These are phyloP conservation scores for Kregervanrija delftensis DNA, from an alignment of 805 yeast genomes.

Conservation along the genomic window DNA sequence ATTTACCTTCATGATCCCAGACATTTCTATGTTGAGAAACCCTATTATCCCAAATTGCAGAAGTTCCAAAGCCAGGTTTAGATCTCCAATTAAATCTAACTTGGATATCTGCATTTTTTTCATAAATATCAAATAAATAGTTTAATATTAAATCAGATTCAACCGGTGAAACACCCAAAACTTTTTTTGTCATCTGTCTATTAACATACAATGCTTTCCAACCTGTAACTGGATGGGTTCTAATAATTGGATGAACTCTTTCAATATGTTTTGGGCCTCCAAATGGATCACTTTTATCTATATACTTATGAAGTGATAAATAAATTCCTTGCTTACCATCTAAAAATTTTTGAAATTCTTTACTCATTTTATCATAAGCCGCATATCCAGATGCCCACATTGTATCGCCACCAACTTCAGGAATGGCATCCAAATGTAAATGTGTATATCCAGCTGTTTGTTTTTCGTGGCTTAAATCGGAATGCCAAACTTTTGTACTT, in stretches of 20 bases:
- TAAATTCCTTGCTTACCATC: conserved; percentile 44
- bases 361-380: conserved; percentile 46
- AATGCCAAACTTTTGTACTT: conserved; percentile 35
- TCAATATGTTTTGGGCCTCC: conserved; percentile 38
- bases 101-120: conserved; percentile 46
- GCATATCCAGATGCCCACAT: conserved; percentile 47
- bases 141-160: conserved; percentile 40
- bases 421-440: conserved; percentile 41
- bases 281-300: conserved; percentile 34
- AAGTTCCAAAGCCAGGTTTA: conserved; percentile 31
- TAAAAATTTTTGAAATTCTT: conserved; percentile 39
- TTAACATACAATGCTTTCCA: conserved; percentile 50
- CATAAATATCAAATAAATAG: conserved; percentile 37
- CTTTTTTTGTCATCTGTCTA: conserved; percentile 40
- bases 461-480: conserved; percentile 44
- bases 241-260: conserved; percentile 51
- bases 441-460: conserved; percentile 46
- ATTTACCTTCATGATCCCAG: conserved; percentile 33
- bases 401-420: conserved; percentile 47
- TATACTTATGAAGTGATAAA: conserved; percentile 31
- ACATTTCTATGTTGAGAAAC: conserved; percentile 35
- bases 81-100: conserved; percentile 43
- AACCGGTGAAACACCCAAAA: conserved; percentile 42
- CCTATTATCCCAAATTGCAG: conserved; percentile 45
- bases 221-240: conserved; percentile 60